Base-by-base conservation (phyloP, 2,329 filamentous ascomycete species). In the Verticillium dahliae region DNA sequence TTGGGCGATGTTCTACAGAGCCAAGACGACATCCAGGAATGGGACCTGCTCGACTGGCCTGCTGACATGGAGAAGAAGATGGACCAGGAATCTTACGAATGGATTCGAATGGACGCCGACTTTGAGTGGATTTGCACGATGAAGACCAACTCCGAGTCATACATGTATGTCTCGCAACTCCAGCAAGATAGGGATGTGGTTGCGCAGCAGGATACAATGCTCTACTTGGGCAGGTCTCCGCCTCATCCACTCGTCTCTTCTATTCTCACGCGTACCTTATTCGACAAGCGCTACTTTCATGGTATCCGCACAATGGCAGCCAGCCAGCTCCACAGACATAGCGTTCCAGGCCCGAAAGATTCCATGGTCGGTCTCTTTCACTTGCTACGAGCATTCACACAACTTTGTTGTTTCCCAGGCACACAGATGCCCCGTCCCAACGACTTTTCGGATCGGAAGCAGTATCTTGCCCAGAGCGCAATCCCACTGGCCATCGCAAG, bases 81-180 rank as follows among this genome's bases (percentile, higher is more conserved):
- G 93, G 92, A 95, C 61, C 87, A 92, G 66, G 95, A 99, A 72
- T 96, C 92, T 0, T 99, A 97, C 70, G 95, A 99, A 73, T 99
- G 96, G 95, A 96, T 99, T 68, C 89, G 95, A 22, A 90, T 98
- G 77, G 95, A 99, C 74, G 93, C 94, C 15, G 96, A 99, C 75
- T 98, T 98, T 67, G 95, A 99, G 73, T 99, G 95, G 95, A 88
- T 97, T 62, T 95, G 90, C 75, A 89, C 89, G 67, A 90, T 96
- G 74, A 88, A 89, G 63, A 81, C 83, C 11, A 89, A 88, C 65
- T 92, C 97, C 83, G 92, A 92, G 56, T 86, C 91, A 4, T 98
- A 98, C 80, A 99, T 99, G 96, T 97, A 95, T 72, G 87, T 97
- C 62, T 97, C 95, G 27, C 95, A 99, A 74, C 81, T 99, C 65